Evolutionary conservation across 1,284 basidiomycete species (phyloP).

Genomic region (Ustilago sp.): DNA sequence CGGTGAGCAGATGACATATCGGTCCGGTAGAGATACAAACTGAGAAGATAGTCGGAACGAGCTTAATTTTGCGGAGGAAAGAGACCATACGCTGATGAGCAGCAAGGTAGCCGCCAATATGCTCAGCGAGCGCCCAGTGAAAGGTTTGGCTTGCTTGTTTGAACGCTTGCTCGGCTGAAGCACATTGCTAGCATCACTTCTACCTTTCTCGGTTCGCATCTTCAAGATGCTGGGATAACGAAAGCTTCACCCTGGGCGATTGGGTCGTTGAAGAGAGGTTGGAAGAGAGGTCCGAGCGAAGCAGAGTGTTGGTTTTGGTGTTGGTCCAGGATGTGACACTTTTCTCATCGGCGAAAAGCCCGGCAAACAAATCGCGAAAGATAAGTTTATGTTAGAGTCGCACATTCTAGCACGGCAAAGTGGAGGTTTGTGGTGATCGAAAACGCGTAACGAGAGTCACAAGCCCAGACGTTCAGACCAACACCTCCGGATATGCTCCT

Average conservation of each 20-base stretch:
- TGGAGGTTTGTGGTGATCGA: constrained; percentile 43
- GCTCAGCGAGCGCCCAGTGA: background rate
- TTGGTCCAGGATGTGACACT: background rate
- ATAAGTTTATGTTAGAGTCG: constrained; percentile 10
- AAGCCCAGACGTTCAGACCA: constrained; percentile 39
- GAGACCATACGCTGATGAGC: constrained; percentile 14
- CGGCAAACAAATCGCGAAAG: constrained; percentile 13
- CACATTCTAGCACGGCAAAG: constrained; percentile 5
- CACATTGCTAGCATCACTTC: background rate
- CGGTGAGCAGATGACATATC: constrained; percentile 40
- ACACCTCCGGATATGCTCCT: constrained; percentile 19
- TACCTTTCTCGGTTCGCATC: background rate
- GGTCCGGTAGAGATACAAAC: constrained; percentile 14
- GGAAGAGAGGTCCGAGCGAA: background rate
- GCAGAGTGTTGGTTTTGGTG: constrained; percentile 17
- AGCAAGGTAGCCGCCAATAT: constrained; percentile 9
- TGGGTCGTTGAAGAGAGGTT: background rate
- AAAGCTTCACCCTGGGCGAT: background rate
- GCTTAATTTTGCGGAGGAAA: background rate
- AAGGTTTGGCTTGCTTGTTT: background rate
- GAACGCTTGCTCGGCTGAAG: constrained; percentile 19
- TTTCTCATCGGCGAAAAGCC: constrained; percentile 23
- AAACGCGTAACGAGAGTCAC: constrained; percentile 36
- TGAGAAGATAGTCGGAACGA: background rate
- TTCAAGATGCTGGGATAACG: background rate